phyloP scores from a whole-genome alignment of 75 land plant genomes.

The Sequoia sempervirens region DNA sequence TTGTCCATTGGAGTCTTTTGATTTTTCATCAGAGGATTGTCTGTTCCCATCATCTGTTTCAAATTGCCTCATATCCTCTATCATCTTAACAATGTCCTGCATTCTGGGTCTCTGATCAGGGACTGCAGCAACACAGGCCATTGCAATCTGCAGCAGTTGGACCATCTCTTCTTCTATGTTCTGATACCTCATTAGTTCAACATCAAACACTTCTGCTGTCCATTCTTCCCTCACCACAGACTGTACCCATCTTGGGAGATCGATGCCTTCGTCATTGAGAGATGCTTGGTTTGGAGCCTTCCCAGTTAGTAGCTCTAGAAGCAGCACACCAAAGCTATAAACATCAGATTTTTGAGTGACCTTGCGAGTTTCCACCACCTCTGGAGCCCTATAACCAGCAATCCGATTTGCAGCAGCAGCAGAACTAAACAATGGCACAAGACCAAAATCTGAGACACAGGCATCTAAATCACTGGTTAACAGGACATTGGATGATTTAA shows the following conservation, averaged over 20 bases:
- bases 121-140: constrained; percentile 62
- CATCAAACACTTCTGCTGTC: constrained; percentile 84
- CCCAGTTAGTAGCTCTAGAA: constrained; percentile 85
- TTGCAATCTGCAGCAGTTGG: constrained; percentile 68
- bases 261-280: constrained; percentile 47
- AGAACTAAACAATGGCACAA: constrained; percentile 46
- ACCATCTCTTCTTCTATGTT: constrained; percentile 78
- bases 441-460: constrained; percentile 61
- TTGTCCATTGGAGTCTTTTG: constrained; percentile 39
- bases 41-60: constrained; percentile 46
- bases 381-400: constrained; percentile 87
- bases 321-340: constrained; percentile 81
- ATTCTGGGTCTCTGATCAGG: constrained; percentile 70
- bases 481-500: constrained; percentile 88
- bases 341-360: constrained; percentile 74
- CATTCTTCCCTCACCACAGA: constrained; percentile 82
- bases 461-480: constrained; percentile 52
- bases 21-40: constrained; percentile 56
- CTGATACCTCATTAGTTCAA: constrained; percentile 61
- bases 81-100: constrained; percentile 53
- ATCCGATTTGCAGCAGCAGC: constrained; percentile 42
- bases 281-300: constrained; percentile 66
- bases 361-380: constrained; percentile 59
- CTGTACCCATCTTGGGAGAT: constrained; percentile 78
- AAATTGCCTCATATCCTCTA: constrained; percentile 49